Evolutionary conservation across 352 stramenopile genomes (phyloP).

Genomic region (Pythium dissotocum): DNA sequence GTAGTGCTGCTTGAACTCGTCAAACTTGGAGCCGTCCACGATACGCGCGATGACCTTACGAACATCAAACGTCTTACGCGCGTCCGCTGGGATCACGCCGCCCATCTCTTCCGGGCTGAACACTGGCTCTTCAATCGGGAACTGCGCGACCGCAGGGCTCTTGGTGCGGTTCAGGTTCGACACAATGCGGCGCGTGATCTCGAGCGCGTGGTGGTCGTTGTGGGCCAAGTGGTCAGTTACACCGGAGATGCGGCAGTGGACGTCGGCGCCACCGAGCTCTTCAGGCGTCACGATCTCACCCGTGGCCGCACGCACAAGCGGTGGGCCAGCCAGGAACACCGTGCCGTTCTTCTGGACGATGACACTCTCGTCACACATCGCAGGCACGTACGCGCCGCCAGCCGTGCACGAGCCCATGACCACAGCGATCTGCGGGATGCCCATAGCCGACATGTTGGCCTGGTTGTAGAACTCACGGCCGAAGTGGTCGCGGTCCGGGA

Average conservation of each 20-base stretch:
- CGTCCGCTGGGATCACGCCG: slow-evolving; percentile 93
- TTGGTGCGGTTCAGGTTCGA: slow-evolving; percentile 87
- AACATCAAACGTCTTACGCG: slow-evolving; percentile 96
- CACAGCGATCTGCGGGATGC: slow-evolving; percentile 97
- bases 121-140: slow-evolving; percentile 91
- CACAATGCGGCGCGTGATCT: slow-evolving; percentile 91
- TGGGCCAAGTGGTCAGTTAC: slow-evolving; percentile 97
- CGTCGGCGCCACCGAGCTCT: slow-evolving; percentile 94
- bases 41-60: slow-evolving; percentile 95
- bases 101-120: slow-evolving; percentile 92
- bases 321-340: slow-evolving; percentile 96
- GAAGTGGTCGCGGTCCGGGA: slow-evolving; percentile 97
- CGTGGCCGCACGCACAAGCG: slow-evolving; percentile 98
- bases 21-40: slow-evolving; percentile 95
- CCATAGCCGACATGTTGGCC: slow-evolving; percentile 92
- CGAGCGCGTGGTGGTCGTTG: slow-evolving; percentile 94
- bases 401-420: slow-evolving; percentile 98
- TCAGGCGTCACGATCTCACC: slow-evolving; percentile 95
- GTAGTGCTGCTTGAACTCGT: slow-evolving; percentile 98
- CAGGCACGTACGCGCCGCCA: slow-evolving; percentile 95
- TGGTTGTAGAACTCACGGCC: slow-evolving; percentile 99
- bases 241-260: slow-evolving; percentile 90
- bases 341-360: slow-evolving; percentile 97
- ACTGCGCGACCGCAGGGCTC: slow-evolving; percentile 39
- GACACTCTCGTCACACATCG: slow-evolving; percentile 98